Percentiles rank a stretch among this genome's conserved stretches.
Evolutionary conservation across 2,329 filamentous ascomycete species (phyloP).

Genomic region (Trichoderma sp.): DNA sequence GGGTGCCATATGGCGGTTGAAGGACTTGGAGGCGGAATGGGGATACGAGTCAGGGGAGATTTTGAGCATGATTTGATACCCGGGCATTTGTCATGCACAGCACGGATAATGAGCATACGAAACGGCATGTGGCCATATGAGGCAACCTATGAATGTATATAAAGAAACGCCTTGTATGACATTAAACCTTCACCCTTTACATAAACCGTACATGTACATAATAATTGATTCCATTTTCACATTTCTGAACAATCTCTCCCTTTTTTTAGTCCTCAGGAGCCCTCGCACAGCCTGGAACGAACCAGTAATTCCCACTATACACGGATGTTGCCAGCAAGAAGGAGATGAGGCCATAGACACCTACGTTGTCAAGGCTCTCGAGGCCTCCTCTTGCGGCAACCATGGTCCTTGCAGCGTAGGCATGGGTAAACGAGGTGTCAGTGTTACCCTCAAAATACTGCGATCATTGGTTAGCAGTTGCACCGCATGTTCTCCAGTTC

Average conservation of each 20-base stretch:
- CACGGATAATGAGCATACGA: not conserved
- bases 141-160: not conserved
- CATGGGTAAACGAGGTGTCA: not conserved
- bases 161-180: not conserved
- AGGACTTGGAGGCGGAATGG: slow-evolving; percentile 42
- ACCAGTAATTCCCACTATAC: not conserved
- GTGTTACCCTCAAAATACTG: slow-evolving; percentile 4
- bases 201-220: not conserved
- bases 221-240: not conserved
- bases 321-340: not conserved
- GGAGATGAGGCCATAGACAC: not conserved
- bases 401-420: slow-evolving; percentile 12
- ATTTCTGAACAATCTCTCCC: not conserved
- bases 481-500: not conserved
- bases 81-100: not conserved
- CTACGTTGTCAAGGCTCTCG: not conserved
- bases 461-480: not conserved
- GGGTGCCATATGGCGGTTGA: slow-evolving; percentile 48
- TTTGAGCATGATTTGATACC: slow-evolving; percentile 10
- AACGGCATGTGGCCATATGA: not conserved
- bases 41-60: slow-evolving; percentile 29
- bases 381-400: slow-evolving; percentile 5
- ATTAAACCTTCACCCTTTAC: not conserved
- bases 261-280: not conserved
- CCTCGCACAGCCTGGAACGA: not conserved